phyloP scores from a whole-genome alignment of 495 filamentous ascomycete species.

The Baudoinia panamericana region DNA sequence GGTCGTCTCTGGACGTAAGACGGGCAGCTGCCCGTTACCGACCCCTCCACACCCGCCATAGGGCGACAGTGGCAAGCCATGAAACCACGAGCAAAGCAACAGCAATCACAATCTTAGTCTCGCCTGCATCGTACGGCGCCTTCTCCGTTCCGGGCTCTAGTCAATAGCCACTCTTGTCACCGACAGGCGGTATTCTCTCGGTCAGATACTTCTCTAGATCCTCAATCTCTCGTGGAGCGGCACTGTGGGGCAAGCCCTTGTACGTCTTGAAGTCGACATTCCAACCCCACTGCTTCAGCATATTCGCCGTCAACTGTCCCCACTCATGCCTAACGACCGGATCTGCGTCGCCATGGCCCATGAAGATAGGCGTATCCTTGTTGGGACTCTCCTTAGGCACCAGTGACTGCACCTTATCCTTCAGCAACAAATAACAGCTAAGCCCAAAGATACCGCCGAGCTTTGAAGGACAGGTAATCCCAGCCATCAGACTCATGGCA shows the following conservation, averaged over 20 bases:
- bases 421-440: constrained; percentile 68
- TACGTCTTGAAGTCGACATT: constrained; percentile 68
- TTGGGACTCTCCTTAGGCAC: constrained; percentile 54
- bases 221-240: constrained; percentile 65
- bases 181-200: constrained; percentile 43
- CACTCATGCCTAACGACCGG: constrained; percentile 52
- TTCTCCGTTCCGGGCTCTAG: constrained; percentile 4
- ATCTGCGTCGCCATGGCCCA: constrained; percentile 73
- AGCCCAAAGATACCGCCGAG: constrained; percentile 80
- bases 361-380: constrained; percentile 69
- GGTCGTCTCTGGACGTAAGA: too few relatives aligned
- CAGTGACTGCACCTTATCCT: constrained; percentile 53
- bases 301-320: constrained; percentile 50
- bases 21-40: too few relatives aligned
- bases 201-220: constrained; percentile 68
- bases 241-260: constrained; percentile 62
- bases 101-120: constrained; percentile 11
- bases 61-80: constrained; percentile 4
- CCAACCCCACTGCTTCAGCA: constrained; percentile 51
- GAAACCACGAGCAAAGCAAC: constrained; percentile 7
- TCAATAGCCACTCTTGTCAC: constrained; percentile 20
- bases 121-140: constrained; percentile 18
- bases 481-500: constrained; percentile 48
- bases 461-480: constrained; percentile 58
- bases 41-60: constrained; percentile 12